Conservation (phyloP, 257 asterid genomes). For the Paulownia fortunei region DNA sequence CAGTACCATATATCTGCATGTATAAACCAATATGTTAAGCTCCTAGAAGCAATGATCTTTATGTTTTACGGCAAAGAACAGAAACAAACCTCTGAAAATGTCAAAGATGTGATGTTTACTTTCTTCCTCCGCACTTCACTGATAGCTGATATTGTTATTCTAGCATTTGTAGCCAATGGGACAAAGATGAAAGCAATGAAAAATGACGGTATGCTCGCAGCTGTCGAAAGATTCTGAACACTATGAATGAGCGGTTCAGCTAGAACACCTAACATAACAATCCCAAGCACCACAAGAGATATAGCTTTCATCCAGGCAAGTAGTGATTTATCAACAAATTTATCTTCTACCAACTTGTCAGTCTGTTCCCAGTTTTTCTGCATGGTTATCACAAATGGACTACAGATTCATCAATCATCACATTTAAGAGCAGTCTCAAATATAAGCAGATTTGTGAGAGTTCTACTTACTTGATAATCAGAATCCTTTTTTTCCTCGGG, state of each 20-base stretch:
- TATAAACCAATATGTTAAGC: neutral
- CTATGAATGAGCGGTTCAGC: conserved; percentile 61
- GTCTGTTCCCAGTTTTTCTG: conserved; percentile 52
- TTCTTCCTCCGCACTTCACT: conserved; percentile 44
- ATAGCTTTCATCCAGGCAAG: conserved; percentile 50
- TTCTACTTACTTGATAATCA: conserved; percentile 36
- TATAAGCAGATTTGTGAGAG: neutral
- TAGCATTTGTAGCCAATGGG: conserved; percentile 61
- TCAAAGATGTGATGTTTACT: conserved; percentile 48
- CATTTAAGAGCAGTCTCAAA: neutral
- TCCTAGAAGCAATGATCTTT: neutral
- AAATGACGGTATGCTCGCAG: conserved; percentile 52
- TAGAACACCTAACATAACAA: conserved; percentile 44
- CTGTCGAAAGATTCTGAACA: conserved; percentile 46
- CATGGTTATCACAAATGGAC: neutral
- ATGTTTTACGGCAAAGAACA: neutral
- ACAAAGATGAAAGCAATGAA: conserved; percentile 51
- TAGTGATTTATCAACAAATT: conserved; percentile 38
- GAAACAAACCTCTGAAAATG: conserved; percentile 52
- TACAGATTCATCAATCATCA: neutral
- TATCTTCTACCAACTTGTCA: conserved; percentile 40
- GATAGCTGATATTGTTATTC: conserved; percentile 50
- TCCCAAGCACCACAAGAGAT: conserved; percentile 48
- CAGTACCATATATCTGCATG: conserved; percentile 53
- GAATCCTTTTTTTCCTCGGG: conserved; percentile 27